Percentiles rank a stretch among this genome's conserved stretches.
phyloP scores from a whole-genome alignment of 768 basidiomycete genomes.

The Suillus placidus region DNA sequence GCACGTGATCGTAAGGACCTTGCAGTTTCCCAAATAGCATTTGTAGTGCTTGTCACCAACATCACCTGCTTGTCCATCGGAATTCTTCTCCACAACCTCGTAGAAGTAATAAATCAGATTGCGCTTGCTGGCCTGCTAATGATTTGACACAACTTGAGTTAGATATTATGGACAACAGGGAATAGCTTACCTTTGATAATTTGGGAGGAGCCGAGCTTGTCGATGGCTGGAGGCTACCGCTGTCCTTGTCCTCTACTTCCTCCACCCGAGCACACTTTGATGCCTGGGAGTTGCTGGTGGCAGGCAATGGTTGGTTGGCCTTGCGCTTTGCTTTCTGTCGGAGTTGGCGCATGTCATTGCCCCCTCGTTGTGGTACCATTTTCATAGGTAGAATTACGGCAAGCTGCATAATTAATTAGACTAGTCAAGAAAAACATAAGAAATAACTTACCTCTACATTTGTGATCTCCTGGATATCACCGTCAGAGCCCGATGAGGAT shows the following conservation, averaged over 20 bases:
- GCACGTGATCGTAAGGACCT: background rate
- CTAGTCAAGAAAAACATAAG: too few relatives aligned
- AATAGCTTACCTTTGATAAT: background rate
- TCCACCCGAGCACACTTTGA: background rate
- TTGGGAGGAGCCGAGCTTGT: background rate
- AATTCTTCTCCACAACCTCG: background rate
- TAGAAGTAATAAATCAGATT: background rate
- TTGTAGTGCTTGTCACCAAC: background rate
- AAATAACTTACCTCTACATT: too few relatives aligned
- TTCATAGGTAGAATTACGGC: too few relatives aligned
- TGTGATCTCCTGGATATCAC: too few relatives aligned
- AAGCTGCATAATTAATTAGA: too few relatives aligned
- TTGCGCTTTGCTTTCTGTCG: too few relatives aligned
- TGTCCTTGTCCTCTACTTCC: background rate
- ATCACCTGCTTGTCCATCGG: background rate
- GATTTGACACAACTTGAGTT: background rate
- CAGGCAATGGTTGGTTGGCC: too few relatives aligned
- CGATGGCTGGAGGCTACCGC: background rate
- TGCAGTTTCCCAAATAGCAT: background rate
- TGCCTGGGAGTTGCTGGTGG: background rate
- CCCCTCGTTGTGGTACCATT: too few relatives aligned
- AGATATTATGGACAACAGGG: background rate
- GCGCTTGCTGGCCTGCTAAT: background rate
- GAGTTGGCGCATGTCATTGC: too few relatives aligned
- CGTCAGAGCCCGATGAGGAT: too few relatives aligned